Percentiles rank a stretch among this genome's conserved stretches.
phyloP scores from a whole-genome alignment of 805 yeast species.

The Jamesozyma hellenica region DNA sequence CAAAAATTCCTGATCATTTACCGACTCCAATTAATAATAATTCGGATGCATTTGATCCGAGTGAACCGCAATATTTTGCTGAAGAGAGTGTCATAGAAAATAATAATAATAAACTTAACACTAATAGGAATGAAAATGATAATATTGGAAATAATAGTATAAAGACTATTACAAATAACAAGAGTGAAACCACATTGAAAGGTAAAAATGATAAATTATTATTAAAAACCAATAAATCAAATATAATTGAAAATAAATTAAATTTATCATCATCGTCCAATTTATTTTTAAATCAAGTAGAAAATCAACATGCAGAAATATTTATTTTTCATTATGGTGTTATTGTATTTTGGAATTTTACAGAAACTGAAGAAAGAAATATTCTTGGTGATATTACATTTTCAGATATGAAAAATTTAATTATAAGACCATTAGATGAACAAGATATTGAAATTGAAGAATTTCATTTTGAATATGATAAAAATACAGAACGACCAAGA shows the following conservation, averaged over 20 bases:
- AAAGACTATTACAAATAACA: background rate
- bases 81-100: constrained; percentile 20
- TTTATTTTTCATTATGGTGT: constrained; percentile 88
- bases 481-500: constrained; percentile 51
- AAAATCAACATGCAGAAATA: constrained; percentile 62
- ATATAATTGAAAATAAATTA: too few species aligned
- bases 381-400: constrained; percentile 78
- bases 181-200: background rate
- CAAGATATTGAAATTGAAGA: constrained; percentile 89
- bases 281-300: constrained; percentile 2
- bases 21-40: constrained; percentile 26
- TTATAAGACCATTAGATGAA: constrained; percentile 68
- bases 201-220: too few species aligned
- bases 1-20: constrained; percentile 19
- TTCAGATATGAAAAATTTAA: constrained; percentile 41
- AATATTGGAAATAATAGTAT: background rate
- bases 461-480: constrained; percentile 41
- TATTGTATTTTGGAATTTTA: constrained; percentile 96
- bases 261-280: background rate
- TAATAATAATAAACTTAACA: background rate
- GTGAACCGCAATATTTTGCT: constrained; percentile 86
- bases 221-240: too few species aligned
- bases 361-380: constrained; percentile 86
- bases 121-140: background rate
- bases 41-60: constrained; percentile 67